Base-by-base conservation (phyloP, 1,284 basidiomycete species). In the Sanghuangporus baumii region DNA sequence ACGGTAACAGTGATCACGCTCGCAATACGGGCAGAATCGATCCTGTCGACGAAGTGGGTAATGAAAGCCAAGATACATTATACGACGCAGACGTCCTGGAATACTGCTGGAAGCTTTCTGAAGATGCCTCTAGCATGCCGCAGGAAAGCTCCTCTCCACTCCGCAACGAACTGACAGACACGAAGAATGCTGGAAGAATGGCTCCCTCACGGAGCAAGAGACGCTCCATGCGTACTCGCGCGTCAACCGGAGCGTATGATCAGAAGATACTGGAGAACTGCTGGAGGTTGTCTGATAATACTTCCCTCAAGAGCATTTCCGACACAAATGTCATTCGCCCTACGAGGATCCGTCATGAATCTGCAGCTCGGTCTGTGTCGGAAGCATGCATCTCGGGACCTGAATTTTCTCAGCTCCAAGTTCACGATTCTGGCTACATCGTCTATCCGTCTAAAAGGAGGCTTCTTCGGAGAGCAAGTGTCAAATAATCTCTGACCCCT, bases 321-420 rank as follows among this genome's bases (percentile, higher is more conserved):
- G 20, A 47, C 14, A 36, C 34, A 23, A 26, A 40, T 3, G 31
- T n/a, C 9, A 14, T 40, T 7, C 41, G 38, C 2, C 34, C 60
- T 12, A 31, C 37, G 8, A 50, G 40, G 31, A 26, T 47, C 5
- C 43, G 47, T 14, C 47, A 23, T 54, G 48, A 43, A 20, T 56
- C 41, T 31, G 40, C 60, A 0, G 26, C 20, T 31, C 52, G 36
- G 14, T 55, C 59, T 31, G 38, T 55, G n/a, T 46, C 51, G 31
- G 43, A 18, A 16, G 40, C 43, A 14, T 54, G 37, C 20, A 50
- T 60, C 18, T 43, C 38, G 34, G 38, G 26, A 18, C 38, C 48
- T 37, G 40, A 2, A 38, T 11, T 23, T 14, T 16, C n/a, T 11
- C 16, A 72, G 74, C 40, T 71, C 73, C 54, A 48, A 41, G 62